Evolutionary conservation across 75 land plant genomes (phyloP), one percentile per base, ranked within the genome.

Genomic region (Selaginella moellendorffii): DNA sequence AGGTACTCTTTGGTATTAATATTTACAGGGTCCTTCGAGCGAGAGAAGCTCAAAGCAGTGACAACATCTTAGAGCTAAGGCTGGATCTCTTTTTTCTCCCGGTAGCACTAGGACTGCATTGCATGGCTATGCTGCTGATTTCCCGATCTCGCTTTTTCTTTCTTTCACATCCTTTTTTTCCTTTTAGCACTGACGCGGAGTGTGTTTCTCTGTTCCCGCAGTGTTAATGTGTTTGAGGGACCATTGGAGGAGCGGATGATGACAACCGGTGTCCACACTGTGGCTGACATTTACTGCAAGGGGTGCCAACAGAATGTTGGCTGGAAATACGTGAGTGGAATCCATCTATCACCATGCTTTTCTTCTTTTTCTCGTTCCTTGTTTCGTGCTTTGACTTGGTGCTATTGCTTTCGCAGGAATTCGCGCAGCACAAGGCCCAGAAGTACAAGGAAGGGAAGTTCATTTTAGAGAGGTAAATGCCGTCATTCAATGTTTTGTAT

Each of bases 281-380:
- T 90, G 29, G 74, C 73, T 52, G 96, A 90, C 58, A 84, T 87
- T 30, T 87, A 76, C 74, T 90, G 96, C 76, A 83, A 87, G 46
- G 68, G 81, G 14, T 90, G 92, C 76, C 93, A 82, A 65, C 79
- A 77, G 19, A 78, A 79, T 51, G 85, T 90, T 52, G 96, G 96
- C 46, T 90, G 96, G 96, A 90, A 84, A 87, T 90, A 90, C 78
- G 92, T 90, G 80, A 72, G 81, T 36, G n/a, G n/a, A n/a, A n/a
- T n/a, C n/a, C n/a, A n/a, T n/a, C n/a, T n/a, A n/a, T n/a, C n/a
- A n/a, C n/a, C n/a, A n/a, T n/a, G n/a, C n/a, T n/a, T n/a, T n/a
- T n/a, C n/a, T n/a, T n/a, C n/a, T n/a, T n/a, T n/a, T n/a, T n/a
- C n/a, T n/a, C n/a, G n/a, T n/a, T n/a, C n/a, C n/a, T n/a, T 36